A percentile compares a stretch with the other conserved stretches of the same genome.
phyloP scores from a whole-genome alignment of 2,329 filamentous ascomycete genomes.

The Pseudogymnoascus sp. region DNA sequence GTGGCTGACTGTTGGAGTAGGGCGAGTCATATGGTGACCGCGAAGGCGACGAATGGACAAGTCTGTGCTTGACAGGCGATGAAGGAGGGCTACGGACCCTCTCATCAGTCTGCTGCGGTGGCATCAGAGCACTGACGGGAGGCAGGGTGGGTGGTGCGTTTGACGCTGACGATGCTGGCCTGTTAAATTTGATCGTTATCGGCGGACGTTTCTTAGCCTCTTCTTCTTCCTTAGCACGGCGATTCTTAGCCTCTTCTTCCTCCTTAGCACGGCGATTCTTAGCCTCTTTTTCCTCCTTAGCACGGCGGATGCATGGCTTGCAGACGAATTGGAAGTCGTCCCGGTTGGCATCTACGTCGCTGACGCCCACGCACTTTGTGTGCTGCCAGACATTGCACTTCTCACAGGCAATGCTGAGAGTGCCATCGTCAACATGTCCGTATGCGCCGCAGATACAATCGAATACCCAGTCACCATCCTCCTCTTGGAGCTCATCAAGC shows the following conservation, averaged over 20 bases:
- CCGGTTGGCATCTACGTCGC: conserved; percentile 68
- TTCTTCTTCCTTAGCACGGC: conserved; percentile 32
- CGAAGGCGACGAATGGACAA: conserved; percentile 1
- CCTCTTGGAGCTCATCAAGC: conserved; percentile 57
- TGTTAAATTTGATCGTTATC: conserved; percentile 48
- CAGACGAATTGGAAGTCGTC: conserved; percentile 87
- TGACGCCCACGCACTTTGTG: conserved; percentile 80
- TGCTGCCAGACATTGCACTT: conserved; percentile 95
- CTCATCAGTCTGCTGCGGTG: background rate
- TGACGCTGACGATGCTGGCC: conserved; percentile 42
- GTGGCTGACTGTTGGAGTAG: conserved; percentile 16
- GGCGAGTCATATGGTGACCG: background rate
- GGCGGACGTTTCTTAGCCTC: conserved; percentile 51
- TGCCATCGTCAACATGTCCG: conserved; percentile 88
- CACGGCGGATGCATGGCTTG: conserved; percentile 62
- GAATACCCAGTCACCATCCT: conserved; percentile 85
- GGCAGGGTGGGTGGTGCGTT: conserved; percentile 14
- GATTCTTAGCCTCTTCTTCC: conserved; percentile 52
- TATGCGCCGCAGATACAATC: conserved; percentile 89
- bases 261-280: conserved; percentile 41
- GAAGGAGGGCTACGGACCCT: background rate
- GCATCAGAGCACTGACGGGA: background rate
- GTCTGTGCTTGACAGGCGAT: conserved; percentile 1
- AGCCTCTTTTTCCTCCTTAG: conserved; percentile 50
- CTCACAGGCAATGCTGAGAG: conserved; percentile 90